Evolutionary conservation across 2,329 filamentous ascomycete genomes (phyloP).

Genomic region (Alternaria metachromatica): DNA sequence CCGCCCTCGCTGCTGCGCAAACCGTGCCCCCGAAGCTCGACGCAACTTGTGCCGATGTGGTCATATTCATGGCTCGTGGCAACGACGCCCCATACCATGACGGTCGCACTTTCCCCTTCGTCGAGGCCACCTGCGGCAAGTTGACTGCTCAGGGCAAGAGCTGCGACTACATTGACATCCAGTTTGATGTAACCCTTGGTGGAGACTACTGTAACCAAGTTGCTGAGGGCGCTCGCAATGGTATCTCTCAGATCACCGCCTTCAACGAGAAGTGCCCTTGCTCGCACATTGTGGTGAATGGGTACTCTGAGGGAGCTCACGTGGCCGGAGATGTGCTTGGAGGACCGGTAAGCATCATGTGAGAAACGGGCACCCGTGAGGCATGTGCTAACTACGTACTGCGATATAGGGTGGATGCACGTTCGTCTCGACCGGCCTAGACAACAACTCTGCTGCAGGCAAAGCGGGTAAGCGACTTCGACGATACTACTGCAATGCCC

Average conservation of each 20-base stretch:
- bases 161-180: conserved; percentile 32
- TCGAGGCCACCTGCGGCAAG: conserved; percentile 29
- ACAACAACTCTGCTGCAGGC: conserved; percentile 25
- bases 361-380: background rate
- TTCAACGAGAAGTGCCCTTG: conserved; percentile 62
- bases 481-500: background rate
- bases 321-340: conserved; percentile 66
- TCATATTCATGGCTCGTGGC: conserved; percentile 33
- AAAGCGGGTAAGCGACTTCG: conserved; percentile 23
- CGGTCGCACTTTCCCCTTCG: conserved; percentile 25
- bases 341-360: conserved; percentile 40
- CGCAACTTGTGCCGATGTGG: conserved; percentile 27
- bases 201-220: conserved; percentile 27
- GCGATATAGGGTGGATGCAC: conserved; percentile 20
- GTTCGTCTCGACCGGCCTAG: conserved; percentile 20
- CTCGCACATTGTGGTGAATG: conserved; percentile 63
- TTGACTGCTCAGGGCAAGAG: conserved; percentile 26
- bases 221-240: conserved; percentile 26
- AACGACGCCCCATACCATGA: conserved; percentile 32
- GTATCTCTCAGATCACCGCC: conserved; percentile 55
- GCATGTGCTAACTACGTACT: background rate
- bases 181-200: conserved; percentile 21
- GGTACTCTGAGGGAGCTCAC: conserved; percentile 66
- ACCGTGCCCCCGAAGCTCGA: conserved; percentile 38
- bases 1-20: conserved; percentile 12